Percentiles rank a stretch among this genome's conserved stretches.
phyloP scores from a whole-genome alignment of 1,284 basidiomycete genomes.

The Marasmius oreades region DNA sequence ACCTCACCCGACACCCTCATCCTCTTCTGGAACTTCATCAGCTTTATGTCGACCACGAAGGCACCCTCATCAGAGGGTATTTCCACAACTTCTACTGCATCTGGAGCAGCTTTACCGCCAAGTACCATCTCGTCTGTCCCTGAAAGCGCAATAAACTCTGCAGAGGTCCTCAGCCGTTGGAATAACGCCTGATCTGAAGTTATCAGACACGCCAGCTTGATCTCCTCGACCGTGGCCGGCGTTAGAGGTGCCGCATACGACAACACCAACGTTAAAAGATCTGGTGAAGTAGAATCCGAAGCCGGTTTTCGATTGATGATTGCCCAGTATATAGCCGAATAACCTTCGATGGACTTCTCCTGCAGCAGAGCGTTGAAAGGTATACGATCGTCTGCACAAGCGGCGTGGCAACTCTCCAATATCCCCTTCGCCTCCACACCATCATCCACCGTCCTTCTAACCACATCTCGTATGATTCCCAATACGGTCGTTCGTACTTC shows the following conservation, averaged over 20 bases:
- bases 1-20: constrained; percentile 61
- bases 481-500: constrained; percentile 45
- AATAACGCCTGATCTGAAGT: constrained; percentile 62
- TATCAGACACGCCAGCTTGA: constrained; percentile 60
- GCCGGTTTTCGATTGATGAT: constrained; percentile 53
- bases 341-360: constrained; percentile 58
- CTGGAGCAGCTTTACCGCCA: constrained; percentile 44
- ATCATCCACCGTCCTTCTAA: constrained; percentile 23
- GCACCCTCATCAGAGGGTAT: constrained; percentile 44
- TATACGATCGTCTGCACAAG: constrained; percentile 37
- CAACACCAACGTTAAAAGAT: constrained; percentile 51
- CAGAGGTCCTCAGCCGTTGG: constrained; percentile 51
- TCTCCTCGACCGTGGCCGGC: constrained; percentile 46
- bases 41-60: constrained; percentile 50
- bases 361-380: constrained; percentile 50
- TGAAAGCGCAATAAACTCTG: constrained; percentile 44
- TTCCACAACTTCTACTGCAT: constrained; percentile 50
- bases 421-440: constrained; percentile 28
- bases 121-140: constrained; percentile 58
- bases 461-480: constrained; percentile 45
- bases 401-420: constrained; percentile 43
- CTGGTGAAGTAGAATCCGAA: constrained; percentile 31
- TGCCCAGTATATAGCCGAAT: constrained; percentile 67
- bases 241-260: constrained; percentile 51
- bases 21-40: constrained; percentile 65